phyloP scores from a whole-genome alignment of 139 green algal genomes.

The Haematococcus lacustris region DNA sequence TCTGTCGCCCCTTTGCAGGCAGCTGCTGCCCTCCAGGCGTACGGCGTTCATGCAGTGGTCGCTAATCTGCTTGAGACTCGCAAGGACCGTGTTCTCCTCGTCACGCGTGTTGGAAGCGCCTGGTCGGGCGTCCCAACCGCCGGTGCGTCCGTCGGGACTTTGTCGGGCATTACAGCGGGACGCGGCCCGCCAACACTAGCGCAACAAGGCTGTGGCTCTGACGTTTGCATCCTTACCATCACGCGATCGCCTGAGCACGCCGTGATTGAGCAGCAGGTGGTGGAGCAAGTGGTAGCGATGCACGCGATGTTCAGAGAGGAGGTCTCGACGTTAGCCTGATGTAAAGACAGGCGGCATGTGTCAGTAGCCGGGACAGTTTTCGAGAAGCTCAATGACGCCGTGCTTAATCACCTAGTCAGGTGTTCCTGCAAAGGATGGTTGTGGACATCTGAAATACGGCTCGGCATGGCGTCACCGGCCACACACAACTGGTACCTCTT shows the following conservation, averaged over 20 bases:
- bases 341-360: too few relatives aligned
- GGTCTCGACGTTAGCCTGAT: too few relatives aligned
- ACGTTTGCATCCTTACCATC: constrained; percentile 5
- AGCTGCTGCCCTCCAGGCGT: constrained; percentile 46
- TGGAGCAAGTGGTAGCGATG: constrained; percentile 28
- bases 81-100: constrained; percentile 46
- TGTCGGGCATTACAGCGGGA: not conserved
- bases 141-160: not conserved
- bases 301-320: constrained; percentile 31
- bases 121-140: not conserved
- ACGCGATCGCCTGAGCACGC: constrained; percentile 15
- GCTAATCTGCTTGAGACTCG: constrained; percentile 89
- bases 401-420: too few relatives aligned
- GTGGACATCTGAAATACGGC: too few relatives aligned
- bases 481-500: too few relatives aligned
- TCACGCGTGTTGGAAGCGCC: not conserved
- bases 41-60: constrained; percentile 86
- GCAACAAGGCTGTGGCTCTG: not conserved
- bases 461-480: too few relatives aligned
- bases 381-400: too few relatives aligned
- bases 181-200: not conserved
- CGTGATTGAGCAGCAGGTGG: constrained; percentile 38
- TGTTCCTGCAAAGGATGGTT: too few relatives aligned
- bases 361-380: too few relatives aligned
- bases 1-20: too few relatives aligned